Percentiles rank a stretch among this genome's conserved stretches.
phyloP scores from a whole-genome alignment of 2,329 filamentous ascomycete species.

The Pseudocercospora vitis region DNA sequence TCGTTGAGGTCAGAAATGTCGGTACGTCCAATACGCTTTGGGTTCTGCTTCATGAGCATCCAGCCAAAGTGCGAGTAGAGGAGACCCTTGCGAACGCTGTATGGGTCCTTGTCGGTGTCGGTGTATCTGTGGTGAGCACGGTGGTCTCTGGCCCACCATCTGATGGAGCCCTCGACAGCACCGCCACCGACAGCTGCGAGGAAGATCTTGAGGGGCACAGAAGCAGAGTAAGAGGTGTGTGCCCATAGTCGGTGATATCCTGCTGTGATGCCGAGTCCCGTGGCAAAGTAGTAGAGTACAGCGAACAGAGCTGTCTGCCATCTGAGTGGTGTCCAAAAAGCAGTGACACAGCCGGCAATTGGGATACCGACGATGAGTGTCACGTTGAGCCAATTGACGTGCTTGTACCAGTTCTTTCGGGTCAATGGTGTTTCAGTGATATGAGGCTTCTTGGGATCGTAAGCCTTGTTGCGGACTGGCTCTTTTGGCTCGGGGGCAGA shows the following conservation, averaged over 20 bases:
- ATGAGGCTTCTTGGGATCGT: conserved; percentile 72
- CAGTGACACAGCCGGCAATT: conserved; percentile 67
- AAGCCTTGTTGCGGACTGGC: conserved; percentile 54
- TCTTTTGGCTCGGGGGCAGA: conserved; percentile 37
- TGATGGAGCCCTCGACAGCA: conserved; percentile 79
- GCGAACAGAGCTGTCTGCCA: conserved; percentile 72
- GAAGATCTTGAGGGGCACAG: conserved; percentile 74
- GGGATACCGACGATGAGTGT: conserved; percentile 77
- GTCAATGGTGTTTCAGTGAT: conserved; percentile 83
- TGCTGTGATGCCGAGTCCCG: conserved; percentile 48
- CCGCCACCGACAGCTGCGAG: conserved; percentile 78
- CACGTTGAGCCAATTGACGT: conserved; percentile 92
- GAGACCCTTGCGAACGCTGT: conserved; percentile 85
- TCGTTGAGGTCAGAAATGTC: conserved; percentile 88
- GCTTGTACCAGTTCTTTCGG: conserved; percentile 81
- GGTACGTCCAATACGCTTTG: conserved; percentile 81
- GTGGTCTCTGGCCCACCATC: conserved; percentile 88
- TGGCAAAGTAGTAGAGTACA: conserved; percentile 79
- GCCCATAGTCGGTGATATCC: conserved; percentile 84
- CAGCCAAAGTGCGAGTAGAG: conserved; percentile 82
- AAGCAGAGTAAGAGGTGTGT: conserved; percentile 79
- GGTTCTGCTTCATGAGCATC: conserved; percentile 94
- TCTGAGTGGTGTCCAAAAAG: conserved; percentile 75
- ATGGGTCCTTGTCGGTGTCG: conserved; percentile 88
- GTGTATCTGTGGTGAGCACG: conserved; percentile 88